A percentile compares a stretch with the other conserved stretches of the same genome.
Evolutionary conservation across 805 yeast species (phyloP).

Genomic region (Saccharomycopsis sp.): DNA sequence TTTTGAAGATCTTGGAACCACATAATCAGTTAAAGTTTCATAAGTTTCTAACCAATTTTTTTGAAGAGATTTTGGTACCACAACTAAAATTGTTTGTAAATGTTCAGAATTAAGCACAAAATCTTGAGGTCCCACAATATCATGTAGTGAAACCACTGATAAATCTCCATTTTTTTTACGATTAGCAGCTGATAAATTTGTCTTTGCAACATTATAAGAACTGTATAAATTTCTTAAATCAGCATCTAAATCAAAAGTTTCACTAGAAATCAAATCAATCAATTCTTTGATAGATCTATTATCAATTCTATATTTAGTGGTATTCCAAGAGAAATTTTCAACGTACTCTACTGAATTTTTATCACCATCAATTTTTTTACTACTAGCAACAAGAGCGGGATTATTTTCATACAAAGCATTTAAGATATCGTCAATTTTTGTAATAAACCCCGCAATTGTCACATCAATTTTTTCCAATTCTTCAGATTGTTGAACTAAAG

Average conservation of each 20-base stretch:
- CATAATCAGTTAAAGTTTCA: conserved; percentile 69
- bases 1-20: conserved; percentile 84
- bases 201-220: conserved; percentile 70
- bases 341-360: conserved; percentile 52
- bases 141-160: conserved; percentile 83
- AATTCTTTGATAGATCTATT: conserved; percentile 63
- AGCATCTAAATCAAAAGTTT: conserved; percentile 71
- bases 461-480: conserved; percentile 74
- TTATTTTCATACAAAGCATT: conserved; percentile 35
- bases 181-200: conserved; percentile 78
- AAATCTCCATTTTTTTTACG: conserved; percentile 90
- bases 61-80: conserved; percentile 63
- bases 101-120: conserved; percentile 82
- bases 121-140: conserved; percentile 72
- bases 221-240: conserved; percentile 75
- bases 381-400: conserved; percentile 32
- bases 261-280: conserved; percentile 57
- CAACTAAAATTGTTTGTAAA: conserved; percentile 75
- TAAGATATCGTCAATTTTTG: conserved; percentile 70
- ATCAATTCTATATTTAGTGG: conserved; percentile 77
- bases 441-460: conserved; percentile 60
- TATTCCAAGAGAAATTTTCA: conserved; percentile 78
- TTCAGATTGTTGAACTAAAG: conserved; percentile 82
- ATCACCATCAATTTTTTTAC: conserved; percentile 39
- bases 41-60: conserved; percentile 56